Evolutionary conservation across 345 rosid genomes (phyloP), one percentile per base, ranked within the genome.

Genomic region (Raphanus sativus): DNA sequence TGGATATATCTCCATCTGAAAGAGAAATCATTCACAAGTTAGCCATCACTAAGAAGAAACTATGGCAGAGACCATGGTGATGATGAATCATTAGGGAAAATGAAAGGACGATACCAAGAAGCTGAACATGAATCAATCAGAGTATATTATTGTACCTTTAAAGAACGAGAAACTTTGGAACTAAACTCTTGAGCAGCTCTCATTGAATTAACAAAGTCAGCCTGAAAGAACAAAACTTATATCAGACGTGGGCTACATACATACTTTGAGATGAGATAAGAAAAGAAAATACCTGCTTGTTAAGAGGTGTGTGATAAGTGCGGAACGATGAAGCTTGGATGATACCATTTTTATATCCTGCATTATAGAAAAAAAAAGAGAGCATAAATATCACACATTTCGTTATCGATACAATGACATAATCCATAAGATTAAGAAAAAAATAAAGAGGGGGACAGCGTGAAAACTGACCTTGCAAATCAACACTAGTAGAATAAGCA

Each of bases 1-100:
- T 70, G 99, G 99, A 83, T 91, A 95, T 65, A 92, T 89, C 80
- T 95, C 97, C 82, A 95, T 88, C 99, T 95, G 97, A 80, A 86
- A 4, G 62, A 78, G 71, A 69, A 40, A 65, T 29, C 70, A 52
- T 48, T 58, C 24, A 16, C 29, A 34, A 61, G 63, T 67, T 26
- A 34, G 59, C 62, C 36, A 34, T 34, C 40, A 34, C 40, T 34
- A 34, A 34, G 7, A 8, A 34, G 40, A 34, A 7, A 34, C 21
- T 21, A 21, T 21, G 21, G 21, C 21, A 21, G 21, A 21, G 21
- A 21, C 21, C 21, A 21, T 21, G 21, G 21, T 21, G 21, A 21
- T 21, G 21, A 21, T 21, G 21, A 21, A 21, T 21, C 21, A 21
- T 21, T 21, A 21, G 21, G 21, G 21, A 21, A 21, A 21, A 21